These are phyloP conservation scores for Leccinum subtestaceum DNA, from an alignment of 768 basidiomycete species.

Conservation along the genomic window DNA sequence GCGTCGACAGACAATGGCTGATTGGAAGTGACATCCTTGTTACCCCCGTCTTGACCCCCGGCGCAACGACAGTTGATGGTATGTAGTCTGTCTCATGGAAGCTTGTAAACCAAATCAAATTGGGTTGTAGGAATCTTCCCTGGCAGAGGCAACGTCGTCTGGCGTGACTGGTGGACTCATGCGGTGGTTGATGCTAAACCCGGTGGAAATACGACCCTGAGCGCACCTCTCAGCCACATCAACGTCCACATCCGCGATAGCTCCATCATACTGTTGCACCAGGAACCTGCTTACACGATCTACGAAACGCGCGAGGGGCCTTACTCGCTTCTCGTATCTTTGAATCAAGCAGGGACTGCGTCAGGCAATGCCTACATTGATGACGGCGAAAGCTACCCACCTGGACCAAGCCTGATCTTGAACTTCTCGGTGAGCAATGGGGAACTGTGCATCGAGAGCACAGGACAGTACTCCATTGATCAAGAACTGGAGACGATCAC, in stretches of 20 bases:
- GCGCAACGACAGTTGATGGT: constrained; percentile 67
- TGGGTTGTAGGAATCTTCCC: constrained; percentile 55
- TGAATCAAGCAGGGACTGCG: constrained; percentile 46
- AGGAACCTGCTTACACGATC: constrained; percentile 62
- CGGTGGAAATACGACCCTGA: constrained; percentile 46
- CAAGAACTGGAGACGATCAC: constrained; percentile 53
- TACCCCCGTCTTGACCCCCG: constrained; percentile 71
- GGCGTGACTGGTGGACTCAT: constrained; percentile 77
- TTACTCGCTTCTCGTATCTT: constrained; percentile 61
- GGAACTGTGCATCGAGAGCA: constrained; percentile 37
- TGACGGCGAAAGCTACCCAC: constrained; percentile 62
- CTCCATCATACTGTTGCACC: constrained; percentile 63
- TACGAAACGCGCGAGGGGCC: constrained; percentile 62
- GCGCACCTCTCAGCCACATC: constrained; percentile 75
- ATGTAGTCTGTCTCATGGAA: constrained; percentile 7
- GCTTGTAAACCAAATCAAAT: not conserved
- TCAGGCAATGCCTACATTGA: constrained; percentile 67
- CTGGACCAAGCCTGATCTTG: constrained; percentile 48
- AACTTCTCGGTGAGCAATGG: constrained; percentile 40
- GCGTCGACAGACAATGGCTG: constrained; percentile 66
- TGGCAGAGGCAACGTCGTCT: constrained; percentile 53
- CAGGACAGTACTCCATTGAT: constrained; percentile 31
- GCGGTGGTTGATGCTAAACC: constrained; percentile 44
- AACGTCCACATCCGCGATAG: constrained; percentile 72
- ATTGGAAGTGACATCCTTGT: constrained; percentile 70